Percentiles rank a stretch among this genome's conserved stretches.
Evolutionary conservation across 257 asterid genomes (phyloP).

Genomic region (Nicotiana tomentosiformis): DNA sequence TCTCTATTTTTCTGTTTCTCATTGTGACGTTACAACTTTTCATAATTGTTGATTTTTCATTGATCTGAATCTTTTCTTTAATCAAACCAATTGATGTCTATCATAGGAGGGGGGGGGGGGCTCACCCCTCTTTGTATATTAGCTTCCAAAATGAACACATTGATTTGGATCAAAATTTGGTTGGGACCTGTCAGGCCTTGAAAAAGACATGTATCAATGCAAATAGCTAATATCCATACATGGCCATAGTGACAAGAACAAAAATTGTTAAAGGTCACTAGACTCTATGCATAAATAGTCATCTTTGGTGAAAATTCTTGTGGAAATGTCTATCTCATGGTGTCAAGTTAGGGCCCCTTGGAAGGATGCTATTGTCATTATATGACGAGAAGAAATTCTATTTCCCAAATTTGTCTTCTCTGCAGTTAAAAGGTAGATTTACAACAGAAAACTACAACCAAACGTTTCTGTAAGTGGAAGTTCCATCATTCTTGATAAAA

Average conservation of each 20-base stretch:
- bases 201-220: background rate
- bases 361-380: background rate
- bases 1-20: background rate
- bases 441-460: background rate
- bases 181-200: background rate
- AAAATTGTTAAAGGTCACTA: background rate
- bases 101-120: background rate
- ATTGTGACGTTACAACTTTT: background rate
- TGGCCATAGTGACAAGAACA: background rate
- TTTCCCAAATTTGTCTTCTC: background rate
- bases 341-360: background rate
- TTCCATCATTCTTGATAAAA: background rate
- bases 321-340: background rate
- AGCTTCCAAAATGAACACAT: background rate
- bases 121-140: background rate
- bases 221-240: background rate
- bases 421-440: constrained; percentile 1
- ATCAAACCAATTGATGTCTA: too few relatives aligned
- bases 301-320: background rate
- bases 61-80: background rate
- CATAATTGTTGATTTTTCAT: background rate
- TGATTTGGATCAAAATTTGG: background rate
- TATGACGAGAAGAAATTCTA: background rate
- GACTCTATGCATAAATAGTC: background rate
- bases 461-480: background rate